Base-by-base conservation (phyloP, 2,329 filamentous ascomycete genomes). In the Talaromyces sp. region DNA sequence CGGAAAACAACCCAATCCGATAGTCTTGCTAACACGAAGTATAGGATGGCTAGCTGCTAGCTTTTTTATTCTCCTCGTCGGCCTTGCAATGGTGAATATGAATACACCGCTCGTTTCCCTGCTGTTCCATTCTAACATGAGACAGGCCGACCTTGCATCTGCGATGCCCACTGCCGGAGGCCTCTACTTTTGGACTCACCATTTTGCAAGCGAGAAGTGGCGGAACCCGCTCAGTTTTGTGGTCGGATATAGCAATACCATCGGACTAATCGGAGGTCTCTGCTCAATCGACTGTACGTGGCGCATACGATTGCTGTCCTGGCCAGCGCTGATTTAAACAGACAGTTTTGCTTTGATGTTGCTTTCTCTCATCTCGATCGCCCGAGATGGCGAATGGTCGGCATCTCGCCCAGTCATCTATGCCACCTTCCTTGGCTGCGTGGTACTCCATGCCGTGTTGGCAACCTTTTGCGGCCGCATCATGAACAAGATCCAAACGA, bases 171-270 rank as follows among this genome's bases (percentile, higher is more conserved):
- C 84, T 3, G 80, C 77, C 36, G 84, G 85, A 10, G 84, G 84
- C 0, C 72, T 87, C 1, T 86, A 86, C 68, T 86, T 77, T 73
- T 81, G 82, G 82, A 85, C 84, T 8, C 84, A 86, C 65, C 84
- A 84, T 70, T 86, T 85, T 68, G 80, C 82, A 11, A 80, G 78
- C 2, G 80, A 81, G 2, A 80, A 80, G 47, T 83, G 77, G 63
- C 79, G 82, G 63, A 85, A 85, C 67, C 80, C 83, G 4, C 70
- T 87, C n/a, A 83, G 80, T 64, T 86, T 86, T 66, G 70, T 86
- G 36, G 84, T 86, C 19, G 84, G 84, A 30, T 86, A 86, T 65
- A 85, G 82, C 69, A 86, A 87, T 67, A 86, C 82, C 1, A 75
- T 87, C 19, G 85, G 84, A 7, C 70, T 86, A 9, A 77, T 87